phyloP scores from a whole-genome alignment of 2,329 filamentous ascomycete species.

The Fusarium illudens region DNA sequence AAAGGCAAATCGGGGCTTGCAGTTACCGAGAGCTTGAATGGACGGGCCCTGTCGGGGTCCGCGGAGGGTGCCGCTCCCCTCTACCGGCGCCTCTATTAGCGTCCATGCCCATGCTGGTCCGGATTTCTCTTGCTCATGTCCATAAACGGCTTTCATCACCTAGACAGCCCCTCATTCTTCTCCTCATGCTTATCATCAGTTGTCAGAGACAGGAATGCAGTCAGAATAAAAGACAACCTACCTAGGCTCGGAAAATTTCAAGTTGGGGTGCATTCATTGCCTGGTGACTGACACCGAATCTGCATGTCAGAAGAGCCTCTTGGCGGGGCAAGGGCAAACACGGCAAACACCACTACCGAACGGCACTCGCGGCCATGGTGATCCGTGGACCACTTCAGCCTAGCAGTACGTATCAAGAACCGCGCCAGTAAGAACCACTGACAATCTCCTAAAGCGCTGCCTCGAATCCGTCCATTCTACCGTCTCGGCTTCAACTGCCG shows the following conservation, averaged over 20 bases:
- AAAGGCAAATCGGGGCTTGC: neutral
- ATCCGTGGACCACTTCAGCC: neutral
- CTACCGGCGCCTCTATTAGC: neutral
- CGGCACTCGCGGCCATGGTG: neutral
- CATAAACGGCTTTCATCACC: neutral
- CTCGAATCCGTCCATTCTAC: neutral
- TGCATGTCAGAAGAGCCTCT: neutral
- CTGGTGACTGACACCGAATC: neutral
- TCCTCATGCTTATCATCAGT: neutral
- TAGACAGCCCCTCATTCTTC: neutral
- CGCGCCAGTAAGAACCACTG: neutral
- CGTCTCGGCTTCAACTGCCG: neutral
- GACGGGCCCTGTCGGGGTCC: neutral
- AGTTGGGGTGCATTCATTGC: too few species aligned
- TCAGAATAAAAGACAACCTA: neutral
- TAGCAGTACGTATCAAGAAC: neutral
- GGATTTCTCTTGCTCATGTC: neutral
- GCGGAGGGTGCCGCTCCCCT: neutral
- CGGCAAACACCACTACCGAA: conserved; percentile 1
- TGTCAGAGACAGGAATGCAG: too few species aligned
- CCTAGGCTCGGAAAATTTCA: neutral
- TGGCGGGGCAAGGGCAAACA: neutral
- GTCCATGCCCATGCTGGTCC: neutral
- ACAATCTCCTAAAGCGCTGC: neutral
- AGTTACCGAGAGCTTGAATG: neutral